Evolutionary conservation across 805 yeast genomes (phyloP).

Genomic region (Torulaspora maleeae): DNA sequence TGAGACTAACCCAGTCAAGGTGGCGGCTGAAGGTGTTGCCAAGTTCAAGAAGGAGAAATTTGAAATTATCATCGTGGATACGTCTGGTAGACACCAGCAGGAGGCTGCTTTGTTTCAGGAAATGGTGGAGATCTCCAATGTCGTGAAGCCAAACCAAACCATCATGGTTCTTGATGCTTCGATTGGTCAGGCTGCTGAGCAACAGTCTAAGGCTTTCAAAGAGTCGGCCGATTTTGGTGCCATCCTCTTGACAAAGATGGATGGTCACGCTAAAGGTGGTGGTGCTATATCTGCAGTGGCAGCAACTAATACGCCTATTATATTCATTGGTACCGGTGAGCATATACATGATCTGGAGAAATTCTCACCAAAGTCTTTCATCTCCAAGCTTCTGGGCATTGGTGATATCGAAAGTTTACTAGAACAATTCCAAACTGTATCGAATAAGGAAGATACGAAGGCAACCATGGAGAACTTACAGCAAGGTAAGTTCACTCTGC

Average conservation of each 20-base stretch:
- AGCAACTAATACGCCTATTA: conserved; percentile 90
- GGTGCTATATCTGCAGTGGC: conserved; percentile 99
- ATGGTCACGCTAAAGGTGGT: conserved; percentile 99
- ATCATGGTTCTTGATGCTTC: conserved; percentile 97
- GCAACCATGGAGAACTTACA: conserved; percentile 87
- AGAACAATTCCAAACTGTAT: conserved; percentile 75
- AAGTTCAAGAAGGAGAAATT: conserved; percentile 87
- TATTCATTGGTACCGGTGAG: conserved; percentile 97
- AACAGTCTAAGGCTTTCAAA: conserved; percentile 90
- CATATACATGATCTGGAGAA: conserved; percentile 90
- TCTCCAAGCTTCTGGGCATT: conserved; percentile 88
- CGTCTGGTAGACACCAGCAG: conserved; percentile 97
- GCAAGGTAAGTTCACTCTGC: conserved; percentile 88
- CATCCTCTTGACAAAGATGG: conserved; percentile 91
- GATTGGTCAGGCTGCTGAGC: conserved; percentile 97
- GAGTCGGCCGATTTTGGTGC: conserved; percentile 93
- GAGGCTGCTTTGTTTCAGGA: conserved; percentile 87
- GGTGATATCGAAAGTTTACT: conserved; percentile 92
- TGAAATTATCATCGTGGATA: conserved; percentile 91
- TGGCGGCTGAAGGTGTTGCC: conserved; percentile 86
- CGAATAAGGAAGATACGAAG: conserved; percentile 81
- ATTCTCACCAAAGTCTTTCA: conserved; percentile 82
- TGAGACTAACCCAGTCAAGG: conserved; percentile 92
- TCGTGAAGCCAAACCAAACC: conserved; percentile 90
- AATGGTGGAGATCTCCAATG: conserved; percentile 88